Base-by-base conservation (phyloP, 1,284 basidiomycete genomes). In the Farysia itapuensis region DNA sequence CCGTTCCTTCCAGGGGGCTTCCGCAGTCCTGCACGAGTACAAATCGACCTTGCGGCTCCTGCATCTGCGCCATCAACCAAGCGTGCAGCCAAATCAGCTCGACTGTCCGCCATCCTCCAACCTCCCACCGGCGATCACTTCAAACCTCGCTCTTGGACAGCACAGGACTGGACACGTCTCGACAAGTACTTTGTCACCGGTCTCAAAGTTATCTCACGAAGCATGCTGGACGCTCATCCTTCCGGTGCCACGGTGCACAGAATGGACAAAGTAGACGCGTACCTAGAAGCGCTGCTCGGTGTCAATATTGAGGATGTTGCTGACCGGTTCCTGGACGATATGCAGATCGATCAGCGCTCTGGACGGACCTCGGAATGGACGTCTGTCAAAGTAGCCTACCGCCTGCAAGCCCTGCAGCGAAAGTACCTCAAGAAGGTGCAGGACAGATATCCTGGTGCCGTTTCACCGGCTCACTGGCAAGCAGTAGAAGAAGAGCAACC, bases 1-100 rank as follows among this genome's bases (percentile, higher is more conserved):
- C 59, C 52, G 23, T 52, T 63, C 26, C 32, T 63, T 7, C 52
- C 59, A 4, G 59, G 53, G 18, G 59, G 59, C 4, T 63, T 63
- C 34, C 30, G 52, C 19, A 35, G 34, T 15, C 18, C 31, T 8
- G 11, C 31, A 18, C 31, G 31, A 18, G 11, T 8, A 9, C 8
- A 13, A 14, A 9, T 8, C 43, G 43, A 16, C 37, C 38, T 7
- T 45, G 45, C 4, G 35, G 42, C 3, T 42, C 11, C 13, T 8
- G 31, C 31, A 18, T 9, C 31, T 11, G 13, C 11, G 8, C 16
- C 16, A 9, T 8, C 31, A 16, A 9, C 31, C 16, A 18, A 33
- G 31, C 11, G 31, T 9, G 31, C 8, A 9, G 31, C 42, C 13
- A 44, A 38, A 18, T 42, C 49, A 20, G 47, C 47, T 4, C 46